Evolutionary conservation across 2,329 filamentous ascomycete species (phyloP).

Genomic region (Aspergillus sp.): DNA sequence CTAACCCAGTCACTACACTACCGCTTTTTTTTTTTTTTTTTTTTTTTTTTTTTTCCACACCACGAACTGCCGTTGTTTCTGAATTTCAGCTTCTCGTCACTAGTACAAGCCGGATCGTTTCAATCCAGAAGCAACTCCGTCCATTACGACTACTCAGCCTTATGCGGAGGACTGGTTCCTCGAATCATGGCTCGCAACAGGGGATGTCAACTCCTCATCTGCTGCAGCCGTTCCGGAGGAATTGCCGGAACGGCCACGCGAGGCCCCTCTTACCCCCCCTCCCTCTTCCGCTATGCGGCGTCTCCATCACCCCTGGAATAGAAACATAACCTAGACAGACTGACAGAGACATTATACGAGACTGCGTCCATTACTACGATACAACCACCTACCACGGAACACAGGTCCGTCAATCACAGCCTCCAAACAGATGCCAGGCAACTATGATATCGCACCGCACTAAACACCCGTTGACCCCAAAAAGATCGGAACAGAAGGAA

Average conservation of each 20-base stretch:
- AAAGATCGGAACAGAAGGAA: no score
- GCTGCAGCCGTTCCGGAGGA: not conserved
- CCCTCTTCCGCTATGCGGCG: no score
- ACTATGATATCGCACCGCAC: no score
- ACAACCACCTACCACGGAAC: no score
- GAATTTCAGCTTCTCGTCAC: not conserved
- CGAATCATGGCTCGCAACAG: not conserved
- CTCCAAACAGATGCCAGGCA: no score
- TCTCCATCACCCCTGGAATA: no score
- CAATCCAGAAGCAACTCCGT: not conserved
- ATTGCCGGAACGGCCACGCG: not conserved
- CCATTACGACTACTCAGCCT: not conserved
- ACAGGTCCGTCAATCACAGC: no score
- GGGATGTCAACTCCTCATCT: not conserved
- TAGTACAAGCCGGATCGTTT: not conserved
- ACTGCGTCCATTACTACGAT: no score
- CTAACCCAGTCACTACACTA: not conserved
- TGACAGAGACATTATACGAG: no score
- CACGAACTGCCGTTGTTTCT: not conserved
- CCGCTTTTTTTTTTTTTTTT: not conserved
- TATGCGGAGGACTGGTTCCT: not conserved
- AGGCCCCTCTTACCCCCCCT: not conserved
- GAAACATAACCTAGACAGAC: no score
- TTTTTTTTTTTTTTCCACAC: not conserved
- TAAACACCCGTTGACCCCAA: no score